Evolutionary conservation across 1,284 basidiomycete species (phyloP).

Genomic region (Apiotrichum akiyoshidainum): DNA sequence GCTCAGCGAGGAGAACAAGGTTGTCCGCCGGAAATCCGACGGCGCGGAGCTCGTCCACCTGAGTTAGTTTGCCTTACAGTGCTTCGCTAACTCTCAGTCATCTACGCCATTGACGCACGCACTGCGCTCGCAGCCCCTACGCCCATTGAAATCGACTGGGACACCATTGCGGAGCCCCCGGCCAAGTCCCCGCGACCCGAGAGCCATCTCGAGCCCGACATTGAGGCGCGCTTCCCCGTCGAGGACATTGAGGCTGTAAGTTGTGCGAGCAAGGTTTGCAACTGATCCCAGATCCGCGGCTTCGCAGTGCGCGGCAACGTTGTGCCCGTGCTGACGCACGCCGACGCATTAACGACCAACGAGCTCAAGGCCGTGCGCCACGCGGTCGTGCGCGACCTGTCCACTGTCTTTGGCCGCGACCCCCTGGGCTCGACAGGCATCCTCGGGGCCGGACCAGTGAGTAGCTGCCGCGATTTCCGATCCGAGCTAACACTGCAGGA

Average conservation of each 20-base stretch:
- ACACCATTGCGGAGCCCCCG: slow-evolving; percentile 15
- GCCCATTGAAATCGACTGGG: slow-evolving; percentile 21
- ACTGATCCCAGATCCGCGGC: slow-evolving; percentile 33
- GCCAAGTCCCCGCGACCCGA: slow-evolving; percentile 3
- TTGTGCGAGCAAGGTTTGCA: neutral
- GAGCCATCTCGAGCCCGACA: slow-evolving; percentile 4
- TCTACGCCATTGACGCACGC: slow-evolving; percentile 46
- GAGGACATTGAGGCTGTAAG: slow-evolving; percentile 24
- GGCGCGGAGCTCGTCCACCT: slow-evolving; percentile 44
- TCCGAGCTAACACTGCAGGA: neutral
- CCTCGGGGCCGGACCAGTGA: slow-evolving; percentile 11
- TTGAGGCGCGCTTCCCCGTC: slow-evolving; percentile 14
- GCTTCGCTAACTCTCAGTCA: slow-evolving; percentile 25
- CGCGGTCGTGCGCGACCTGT: slow-evolving; percentile 32
- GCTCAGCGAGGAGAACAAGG: slow-evolving; percentile 42
- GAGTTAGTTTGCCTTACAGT: slow-evolving; percentile 23
- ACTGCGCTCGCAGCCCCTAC: slow-evolving; percentile 22
- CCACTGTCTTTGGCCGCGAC: slow-evolving; percentile 20
- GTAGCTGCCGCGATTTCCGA: slow-evolving; percentile 1
- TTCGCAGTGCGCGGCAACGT: slow-evolving; percentile 38
- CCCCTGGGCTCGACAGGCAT: slow-evolving; percentile 18
- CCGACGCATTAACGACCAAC: slow-evolving; percentile 34
- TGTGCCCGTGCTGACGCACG: slow-evolving; percentile 39
- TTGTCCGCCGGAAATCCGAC: slow-evolving; percentile 33
- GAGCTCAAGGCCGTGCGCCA: slow-evolving; percentile 29